Percentiles rank a stretch among this genome's conserved stretches.
phyloP scores from a whole-genome alignment of 2,329 filamentous ascomycete genomes.

The Arthrobotrys iridis region DNA sequence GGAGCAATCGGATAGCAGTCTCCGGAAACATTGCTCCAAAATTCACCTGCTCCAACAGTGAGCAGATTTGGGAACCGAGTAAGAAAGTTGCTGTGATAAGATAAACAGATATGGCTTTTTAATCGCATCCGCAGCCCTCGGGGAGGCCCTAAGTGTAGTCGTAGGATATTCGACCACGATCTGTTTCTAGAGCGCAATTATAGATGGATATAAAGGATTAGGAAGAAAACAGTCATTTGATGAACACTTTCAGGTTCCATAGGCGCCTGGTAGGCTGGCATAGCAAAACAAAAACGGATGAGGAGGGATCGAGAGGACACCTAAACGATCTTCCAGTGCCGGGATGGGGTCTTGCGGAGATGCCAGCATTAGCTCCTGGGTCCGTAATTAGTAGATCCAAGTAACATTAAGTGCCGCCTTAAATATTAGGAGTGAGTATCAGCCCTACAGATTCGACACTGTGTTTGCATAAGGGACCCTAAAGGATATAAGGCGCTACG shows the following conservation, averaged over 20 bases:
- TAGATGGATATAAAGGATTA: conserved; percentile 66
- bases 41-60: conserved; percentile 63
- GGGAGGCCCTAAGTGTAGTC: conserved; percentile 64
- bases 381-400: neutral
- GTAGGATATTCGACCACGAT: conserved; percentile 59
- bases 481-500: conserved; percentile 1
- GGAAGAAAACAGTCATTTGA: conserved; percentile 68
- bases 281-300: conserved; percentile 65
- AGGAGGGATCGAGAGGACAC: conserved; percentile 63
- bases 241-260: conserved; percentile 63
- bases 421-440: no score
- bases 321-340: conserved; percentile 60
- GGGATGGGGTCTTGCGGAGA: conserved; percentile 55
- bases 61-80: conserved; percentile 64
- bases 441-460: neutral
- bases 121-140: conserved; percentile 63
- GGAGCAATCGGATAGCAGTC: conserved; percentile 54
- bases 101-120: conserved; percentile 66
- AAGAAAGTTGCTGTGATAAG: conserved; percentile 65
- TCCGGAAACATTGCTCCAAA: conserved; percentile 62
- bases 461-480: neutral
- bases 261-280: conserved; percentile 67
- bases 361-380: neutral
- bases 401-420: no score
- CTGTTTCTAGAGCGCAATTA: conserved; percentile 60